Conservation (phyloP, 2,329 filamentous ascomycete species). For the Anisogramma anomala region DNA sequence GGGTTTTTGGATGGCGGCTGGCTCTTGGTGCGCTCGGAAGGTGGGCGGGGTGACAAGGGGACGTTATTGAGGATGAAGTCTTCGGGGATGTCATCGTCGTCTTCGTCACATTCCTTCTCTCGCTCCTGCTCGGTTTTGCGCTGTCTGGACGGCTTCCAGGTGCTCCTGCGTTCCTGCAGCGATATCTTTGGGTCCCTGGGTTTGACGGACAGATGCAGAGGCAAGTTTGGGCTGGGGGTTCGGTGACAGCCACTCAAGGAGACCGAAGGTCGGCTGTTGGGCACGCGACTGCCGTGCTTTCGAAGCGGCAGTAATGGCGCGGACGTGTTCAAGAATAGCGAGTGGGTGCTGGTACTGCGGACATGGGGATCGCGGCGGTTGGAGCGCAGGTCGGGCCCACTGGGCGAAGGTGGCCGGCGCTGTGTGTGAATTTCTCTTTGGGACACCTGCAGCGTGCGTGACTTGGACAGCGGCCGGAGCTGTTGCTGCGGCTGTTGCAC, state of each 20-base stretch:
- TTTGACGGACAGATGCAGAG: slow-evolving; percentile 31
- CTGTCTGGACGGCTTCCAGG: slow-evolving; percentile 56
- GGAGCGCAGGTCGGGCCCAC: slow-evolving; percentile 34
- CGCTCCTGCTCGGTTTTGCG: slow-evolving; percentile 59
- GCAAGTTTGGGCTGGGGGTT: slow-evolving; percentile 33
- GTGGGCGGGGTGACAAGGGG: slow-evolving; percentile 63
- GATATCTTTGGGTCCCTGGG: slow-evolving; percentile 31
- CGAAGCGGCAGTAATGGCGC: slow-evolving; percentile 20
- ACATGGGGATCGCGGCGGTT: slow-evolving; percentile 37
- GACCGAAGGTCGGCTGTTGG: slow-evolving; percentile 27
- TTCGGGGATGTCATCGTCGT: slow-evolving; percentile 68
- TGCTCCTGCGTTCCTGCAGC: slow-evolving; percentile 43
- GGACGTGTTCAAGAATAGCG: slow-evolving; percentile 22
- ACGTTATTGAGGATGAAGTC: slow-evolving; percentile 72
- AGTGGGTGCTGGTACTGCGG: slow-evolving; percentile 36
- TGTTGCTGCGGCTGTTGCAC: slow-evolving; percentile 3
- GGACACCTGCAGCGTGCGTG: slow-evolving; percentile 17
- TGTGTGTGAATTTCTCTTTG: slow-evolving; percentile 24
- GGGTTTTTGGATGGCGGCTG: slow-evolving; percentile 40
- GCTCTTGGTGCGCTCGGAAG: slow-evolving; percentile 42
- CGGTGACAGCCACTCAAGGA: slow-evolving; percentile 34
- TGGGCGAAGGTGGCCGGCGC: slow-evolving; percentile 23
- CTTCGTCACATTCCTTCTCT: slow-evolving; percentile 65
- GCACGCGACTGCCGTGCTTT: slow-evolving; percentile 18
- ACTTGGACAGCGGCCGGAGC: slow-evolving; percentile 22